These are phyloP conservation scores for Suillus alpinus DNA, from an alignment of 768 basidiomycete genomes.

Conservation along the genomic window DNA sequence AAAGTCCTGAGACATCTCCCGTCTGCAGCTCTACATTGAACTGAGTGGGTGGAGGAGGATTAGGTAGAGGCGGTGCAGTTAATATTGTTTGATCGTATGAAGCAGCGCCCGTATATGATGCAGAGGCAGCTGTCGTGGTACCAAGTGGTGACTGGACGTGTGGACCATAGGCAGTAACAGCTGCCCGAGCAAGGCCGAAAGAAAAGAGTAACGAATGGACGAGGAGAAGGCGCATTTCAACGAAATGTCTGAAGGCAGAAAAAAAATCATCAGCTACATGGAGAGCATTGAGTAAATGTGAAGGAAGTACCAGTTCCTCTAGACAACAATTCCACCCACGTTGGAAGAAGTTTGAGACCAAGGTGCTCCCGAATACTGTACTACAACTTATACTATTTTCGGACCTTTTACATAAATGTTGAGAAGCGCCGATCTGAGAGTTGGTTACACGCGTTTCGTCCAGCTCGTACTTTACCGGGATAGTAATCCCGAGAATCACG, in stretches of 20 bases:
- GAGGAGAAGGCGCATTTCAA: constrained; percentile 20
- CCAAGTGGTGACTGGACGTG: constrained; percentile 24
- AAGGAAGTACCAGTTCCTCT: constrained; percentile 15
- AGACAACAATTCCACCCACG: neutral
- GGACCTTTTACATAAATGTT: constrained; percentile 6
- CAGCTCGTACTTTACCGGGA: too few relatives aligned
- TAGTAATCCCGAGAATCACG: neutral
- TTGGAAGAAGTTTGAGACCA: neutral
- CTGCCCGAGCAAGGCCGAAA: constrained; percentile 10
- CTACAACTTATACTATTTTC: constrained; percentile 9
- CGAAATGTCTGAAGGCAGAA: neutral
- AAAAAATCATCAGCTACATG: neutral
- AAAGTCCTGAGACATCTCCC: constrained; percentile 30
- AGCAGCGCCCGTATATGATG: constrained; percentile 44
- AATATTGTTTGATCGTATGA: constrained; percentile 54
- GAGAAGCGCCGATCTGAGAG: neutral
- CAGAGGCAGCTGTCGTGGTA: constrained; percentile 33
- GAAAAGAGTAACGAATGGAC: constrained; percentile 23
- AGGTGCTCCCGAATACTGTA: neutral
- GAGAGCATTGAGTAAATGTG: neutral
- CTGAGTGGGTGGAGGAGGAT: constrained; percentile 38
- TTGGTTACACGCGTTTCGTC: too few relatives aligned
- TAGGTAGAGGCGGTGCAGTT: constrained; percentile 47
- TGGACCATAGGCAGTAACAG: constrained; percentile 21
- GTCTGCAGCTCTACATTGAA: constrained; percentile 44